A percentile compares a stretch with the other conserved stretches of the same genome.
phyloP scores from a whole-genome alignment of 108 stramenopile species.

The Cylindrotheca closterium region DNA sequence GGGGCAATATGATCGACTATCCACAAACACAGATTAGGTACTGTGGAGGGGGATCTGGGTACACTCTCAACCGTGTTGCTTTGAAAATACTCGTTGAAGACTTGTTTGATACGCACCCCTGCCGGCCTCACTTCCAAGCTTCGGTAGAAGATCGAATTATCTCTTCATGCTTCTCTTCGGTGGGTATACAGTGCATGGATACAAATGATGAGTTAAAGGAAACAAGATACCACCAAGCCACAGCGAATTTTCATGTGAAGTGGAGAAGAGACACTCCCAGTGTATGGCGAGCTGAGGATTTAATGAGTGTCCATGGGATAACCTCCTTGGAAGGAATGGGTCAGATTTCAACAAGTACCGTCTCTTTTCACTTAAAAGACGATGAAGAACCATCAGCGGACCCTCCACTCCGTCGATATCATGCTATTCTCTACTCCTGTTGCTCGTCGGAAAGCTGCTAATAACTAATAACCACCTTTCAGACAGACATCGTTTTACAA shows the following conservation, averaged over 20 bases:
- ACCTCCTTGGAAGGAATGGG: conserved; percentile 49
- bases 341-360: conserved; percentile 76
- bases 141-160: conserved; percentile 37
- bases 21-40: conserved; percentile 56
- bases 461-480: too few species aligned
- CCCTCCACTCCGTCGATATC: conserved; percentile 25
- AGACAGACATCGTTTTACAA: too few species aligned
- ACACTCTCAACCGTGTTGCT: conserved; percentile 33
- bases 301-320: conserved; percentile 52
- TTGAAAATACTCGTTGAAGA: conserved; percentile 42
- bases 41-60: conserved; percentile 48
- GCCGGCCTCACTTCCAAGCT: conserved; percentile 4
- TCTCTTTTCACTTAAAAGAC: conserved; percentile 71
- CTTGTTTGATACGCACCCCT: conserved; percentile 9
- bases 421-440: conserved; percentile 36
- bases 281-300: conserved; percentile 9
- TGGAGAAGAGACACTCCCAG: conserved; percentile 13
- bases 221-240: conserved; percentile 28
- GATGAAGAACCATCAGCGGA: background rate
- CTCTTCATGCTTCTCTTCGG: conserved; percentile 21
- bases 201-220: conserved; percentile 29
- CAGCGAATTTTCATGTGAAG: conserved; percentile 16
- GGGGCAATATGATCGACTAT: conserved; percentile 57
- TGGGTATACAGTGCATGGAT: conserved; percentile 35
- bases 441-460: too few species aligned